phyloP scores from a whole-genome alignment of 495 filamentous ascomycete species.

The Poronia punctata region DNA sequence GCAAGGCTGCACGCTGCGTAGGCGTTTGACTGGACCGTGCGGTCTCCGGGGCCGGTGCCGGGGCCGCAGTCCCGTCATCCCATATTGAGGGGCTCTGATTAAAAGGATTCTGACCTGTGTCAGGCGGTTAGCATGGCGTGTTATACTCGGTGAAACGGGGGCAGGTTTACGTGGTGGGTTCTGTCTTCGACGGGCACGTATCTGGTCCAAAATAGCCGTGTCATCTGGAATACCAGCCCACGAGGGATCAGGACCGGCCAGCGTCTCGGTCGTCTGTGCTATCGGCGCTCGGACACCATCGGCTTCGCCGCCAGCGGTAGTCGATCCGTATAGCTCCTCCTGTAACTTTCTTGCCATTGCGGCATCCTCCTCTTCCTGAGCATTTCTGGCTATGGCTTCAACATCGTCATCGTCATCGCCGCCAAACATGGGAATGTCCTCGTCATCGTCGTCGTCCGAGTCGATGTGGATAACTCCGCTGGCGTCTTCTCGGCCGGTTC shows the following conservation, averaged over 20 bases:
- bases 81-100: constrained; percentile 68
- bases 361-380: constrained; percentile 75
- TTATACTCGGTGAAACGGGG: no score
- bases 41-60: constrained; percentile 1
- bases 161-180: constrained; percentile 10
- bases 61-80: constrained; percentile 45
- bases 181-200: constrained; percentile 48
- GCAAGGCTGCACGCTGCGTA: constrained; percentile 35
- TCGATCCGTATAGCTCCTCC: constrained; percentile 73
- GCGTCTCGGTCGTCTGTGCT: constrained; percentile 81
- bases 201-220: constrained; percentile 58
- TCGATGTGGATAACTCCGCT: constrained; percentile 64
- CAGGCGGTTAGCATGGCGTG: constrained; percentile 1
- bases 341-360: constrained; percentile 87
- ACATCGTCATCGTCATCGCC: constrained; percentile 29
- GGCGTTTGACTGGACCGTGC: constrained; percentile 2
- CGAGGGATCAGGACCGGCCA: constrained; percentile 57
- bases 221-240: constrained; percentile 44
- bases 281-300: constrained; percentile 84
- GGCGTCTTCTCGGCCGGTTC: constrained; percentile 43
- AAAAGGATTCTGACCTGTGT: constrained; percentile 46
- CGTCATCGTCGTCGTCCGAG: constrained; percentile 51
- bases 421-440: constrained; percentile 41
- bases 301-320: constrained; percentile 28
- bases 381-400: constrained; percentile 31